Base-by-base conservation (phyloP, 768 basidiomycete species). In the Butyriboletus loyo region DNA sequence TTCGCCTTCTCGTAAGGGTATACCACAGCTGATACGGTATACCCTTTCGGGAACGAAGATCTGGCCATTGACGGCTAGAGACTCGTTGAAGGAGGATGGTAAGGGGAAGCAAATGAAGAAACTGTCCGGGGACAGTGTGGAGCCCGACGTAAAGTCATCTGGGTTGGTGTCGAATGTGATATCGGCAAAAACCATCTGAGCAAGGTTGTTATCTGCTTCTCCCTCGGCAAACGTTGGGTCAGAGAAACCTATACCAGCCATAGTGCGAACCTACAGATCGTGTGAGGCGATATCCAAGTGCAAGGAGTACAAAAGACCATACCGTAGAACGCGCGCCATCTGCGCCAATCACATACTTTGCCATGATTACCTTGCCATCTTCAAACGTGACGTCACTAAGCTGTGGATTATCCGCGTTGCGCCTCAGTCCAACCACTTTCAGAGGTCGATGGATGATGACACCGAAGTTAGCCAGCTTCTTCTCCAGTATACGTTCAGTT, bases 301-400 rank as follows among this genome's bases (percentile, higher is more conserved):
- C 11, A 41, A 28, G 31, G 7, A 30, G 11, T 28, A 41, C 17
- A 7, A 49, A 35, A 17, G 24, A 24, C 59, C 72, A 44, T 57
- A 80, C 80, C 28, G 60, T 56, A 1, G 80, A 82, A 52, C 62
- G 71, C 5, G 77, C 65, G 7, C 81, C 80, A 57, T 83, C 80
- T 7, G 79, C 78, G 22, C 77, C 81, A n/a, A n/a, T n/a, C n/a
- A n/a, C n/a, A n/a, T n/a, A n/a, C 36, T 71, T 72, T 13, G 79
- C 64, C 7, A 63, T 70, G 32, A 81, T 70, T 13, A 66, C 59
- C 31, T 73, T 69, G n/a, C n/a, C n/a, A n/a, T n/a, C n/a, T 28
- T 80, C 77, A 55, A 82, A 80, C 0, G 63, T 57, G 17, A 77
- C 77, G 17, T 77, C 70, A 13, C 61, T 69, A 13, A 74, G 24